Evolutionary conservation across 768 basidiomycete species (phyloP), one percentile per base, ranked within the genome.

Genomic region (Boletales sp.): DNA sequence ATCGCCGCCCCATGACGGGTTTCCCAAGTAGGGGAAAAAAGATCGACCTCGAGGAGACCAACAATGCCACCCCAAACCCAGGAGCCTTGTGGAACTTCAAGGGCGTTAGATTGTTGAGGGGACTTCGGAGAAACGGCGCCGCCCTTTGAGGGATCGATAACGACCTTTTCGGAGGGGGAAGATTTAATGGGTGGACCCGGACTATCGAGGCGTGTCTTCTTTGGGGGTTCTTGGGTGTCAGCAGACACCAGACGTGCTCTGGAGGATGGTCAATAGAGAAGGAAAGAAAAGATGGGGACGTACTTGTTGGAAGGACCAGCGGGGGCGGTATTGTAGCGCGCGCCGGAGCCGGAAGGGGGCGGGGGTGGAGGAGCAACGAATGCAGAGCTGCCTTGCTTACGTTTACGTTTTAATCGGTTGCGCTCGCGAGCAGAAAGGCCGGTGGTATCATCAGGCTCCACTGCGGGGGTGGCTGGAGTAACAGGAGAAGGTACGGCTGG

Each of bases 351-450:
- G 57, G 84, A 80, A 21, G 83, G 75, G 2, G 87, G 85, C 14
- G 75, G 72, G 6, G 76, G 72, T 5, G 83, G 84, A 2, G 86
- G 81, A 12, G 84, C 77, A 14, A 93, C 90, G 58, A 91, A 91
- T 1, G 87, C 89, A 30, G 84, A 73, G 61, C 87, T 90, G 4
- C 91, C 94, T 4, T 79, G 78, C 61, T 94, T 97, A 48, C 94
- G 87, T 65, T 98, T 98, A 27, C 97, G 80, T 68, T 99, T 99
- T 30, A 98, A 73, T 41, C 94, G 82, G 64, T 97, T 97, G 30
- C 89, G 82, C 69, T 98, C 95, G 47, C 97, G 83, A 11, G 93
- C 92, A 30, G 94, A 97, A 40, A 98, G 72, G 7, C 78, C 79
- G 38, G 62, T 71, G 5, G 74, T 53, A 54, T 85, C 82, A 12